A percentile compares a stretch with the other conserved stretches of the same genome.
These are phyloP conservation scores for Pseudonitzschia multiseries DNA, from an alignment of 108 stramenopile genomes.

Conservation along the genomic window DNA sequence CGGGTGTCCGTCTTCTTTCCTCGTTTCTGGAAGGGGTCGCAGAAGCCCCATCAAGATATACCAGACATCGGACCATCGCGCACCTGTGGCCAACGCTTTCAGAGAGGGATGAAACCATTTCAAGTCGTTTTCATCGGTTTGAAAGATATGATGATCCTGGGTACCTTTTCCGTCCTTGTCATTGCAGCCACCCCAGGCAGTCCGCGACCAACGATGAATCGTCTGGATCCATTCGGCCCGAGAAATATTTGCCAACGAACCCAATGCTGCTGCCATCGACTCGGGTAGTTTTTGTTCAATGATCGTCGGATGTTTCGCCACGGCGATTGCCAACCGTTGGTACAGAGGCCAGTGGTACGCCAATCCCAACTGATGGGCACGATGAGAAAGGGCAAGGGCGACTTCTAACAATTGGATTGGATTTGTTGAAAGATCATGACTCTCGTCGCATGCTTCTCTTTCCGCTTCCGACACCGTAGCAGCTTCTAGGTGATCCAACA, in stretches of 20 bases:
- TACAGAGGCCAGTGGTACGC: slow-evolving; percentile 11
- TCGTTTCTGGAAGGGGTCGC: not conserved
- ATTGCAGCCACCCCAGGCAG: not conserved
- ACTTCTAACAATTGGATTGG: not conserved
- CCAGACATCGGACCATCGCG: slow-evolving; percentile 7
- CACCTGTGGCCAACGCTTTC: not conserved
- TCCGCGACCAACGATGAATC: slow-evolving; percentile 11
- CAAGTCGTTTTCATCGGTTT: not conserved
- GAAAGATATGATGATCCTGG: not conserved
- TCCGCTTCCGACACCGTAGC: not conserved
- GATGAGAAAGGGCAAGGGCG: not conserved
- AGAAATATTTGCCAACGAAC: not conserved
- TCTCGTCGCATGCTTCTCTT: not conserved
- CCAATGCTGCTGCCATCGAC: not conserved
- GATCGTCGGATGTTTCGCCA: slow-evolving; percentile 7
- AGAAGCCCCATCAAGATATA: slow-evolving; percentile 2
- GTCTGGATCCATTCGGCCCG: slow-evolving; percentile 15
- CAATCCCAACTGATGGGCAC: slow-evolving; percentile 1
- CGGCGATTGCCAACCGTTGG: slow-evolving; percentile 12
- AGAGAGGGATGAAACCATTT: slow-evolving; percentile 12
- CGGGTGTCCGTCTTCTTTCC: not conserved
- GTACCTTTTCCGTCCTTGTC: not conserved
- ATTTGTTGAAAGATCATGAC: not conserved
- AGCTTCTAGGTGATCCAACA: not conserved
- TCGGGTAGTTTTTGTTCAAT: not conserved